Percentiles rank a stretch among this genome's conserved stretches.
These are phyloP conservation scores for Yamadazyma sp. DNA, from an alignment of 805 yeast genomes.

Conservation along the genomic window DNA sequence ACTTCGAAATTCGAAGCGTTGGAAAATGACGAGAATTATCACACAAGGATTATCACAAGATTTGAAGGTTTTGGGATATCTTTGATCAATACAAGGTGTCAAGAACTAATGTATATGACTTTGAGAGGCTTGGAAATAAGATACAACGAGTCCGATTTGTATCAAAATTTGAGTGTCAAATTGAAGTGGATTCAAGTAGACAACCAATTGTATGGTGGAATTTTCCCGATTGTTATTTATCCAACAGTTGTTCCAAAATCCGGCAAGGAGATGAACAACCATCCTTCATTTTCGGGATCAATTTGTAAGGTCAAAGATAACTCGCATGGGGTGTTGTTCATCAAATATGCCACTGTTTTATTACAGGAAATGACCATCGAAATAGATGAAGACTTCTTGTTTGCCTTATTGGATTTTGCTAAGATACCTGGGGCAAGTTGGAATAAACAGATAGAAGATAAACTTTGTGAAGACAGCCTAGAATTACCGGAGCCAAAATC, in stretches of 20 bases:
- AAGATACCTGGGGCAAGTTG: conserved; percentile 82
- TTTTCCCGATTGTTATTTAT: conserved; percentile 81
- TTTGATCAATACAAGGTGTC: conserved; percentile 62
- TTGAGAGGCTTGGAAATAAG: conserved; percentile 76
- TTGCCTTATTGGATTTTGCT: conserved; percentile 75
- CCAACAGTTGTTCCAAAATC: conserved; percentile 90
- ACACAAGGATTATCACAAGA: conserved; percentile 52
- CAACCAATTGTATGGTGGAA: conserved; percentile 84
- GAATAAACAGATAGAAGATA: conserved; percentile 45
- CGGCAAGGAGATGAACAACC: conserved; percentile 76
- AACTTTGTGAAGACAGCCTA: conserved; percentile 60
- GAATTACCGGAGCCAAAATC: conserved; percentile 68
- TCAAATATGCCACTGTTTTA: conserved; percentile 86
- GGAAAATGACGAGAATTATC: conserved; percentile 52
- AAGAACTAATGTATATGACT: conserved; percentile 83
- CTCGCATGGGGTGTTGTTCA: conserved; percentile 82
- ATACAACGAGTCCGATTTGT: conserved; percentile 79
- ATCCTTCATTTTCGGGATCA: conserved; percentile 88
- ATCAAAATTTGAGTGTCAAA: conserved; percentile 75
- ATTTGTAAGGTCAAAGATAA: conserved; percentile 83
- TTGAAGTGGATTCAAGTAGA: conserved; percentile 95
- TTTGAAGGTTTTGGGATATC: conserved; percentile 90
- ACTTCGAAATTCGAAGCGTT: conserved; percentile 53
- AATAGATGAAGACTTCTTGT: conserved; percentile 88
- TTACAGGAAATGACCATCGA: conserved; percentile 91